A percentile compares a stretch with the other conserved stretches of the same genome.
phyloP scores from a whole-genome alignment of 2,329 filamentous ascomycete species.

The Aspergillus glaucus region DNA sequence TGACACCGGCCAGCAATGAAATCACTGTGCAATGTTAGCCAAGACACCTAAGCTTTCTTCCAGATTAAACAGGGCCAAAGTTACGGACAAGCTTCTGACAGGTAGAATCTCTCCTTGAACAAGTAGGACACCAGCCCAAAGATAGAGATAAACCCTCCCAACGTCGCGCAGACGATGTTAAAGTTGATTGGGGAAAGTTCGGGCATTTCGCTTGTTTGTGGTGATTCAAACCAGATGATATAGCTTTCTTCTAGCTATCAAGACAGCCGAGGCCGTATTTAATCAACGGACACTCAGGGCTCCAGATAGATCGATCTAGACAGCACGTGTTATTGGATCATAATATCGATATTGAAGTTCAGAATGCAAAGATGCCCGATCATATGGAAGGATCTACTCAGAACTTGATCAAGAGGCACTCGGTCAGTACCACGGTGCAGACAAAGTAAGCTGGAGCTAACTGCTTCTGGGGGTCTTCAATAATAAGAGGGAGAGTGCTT shows the following conservation, averaged over 20 bases:
- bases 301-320: neutral
- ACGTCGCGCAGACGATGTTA: slow-evolving; percentile 72
- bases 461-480: too few species aligned
- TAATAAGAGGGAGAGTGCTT: too few species aligned
- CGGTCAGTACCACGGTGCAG: too few species aligned
- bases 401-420: neutral
- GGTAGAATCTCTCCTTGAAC: slow-evolving; percentile 81
- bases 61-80: neutral
- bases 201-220: slow-evolving; percentile 44
- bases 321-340: slow-evolving; percentile 36
- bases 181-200: slow-evolving; percentile 65
- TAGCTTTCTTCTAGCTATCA: too few species aligned
- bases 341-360: slow-evolving; percentile 12
- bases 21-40: slow-evolving; percentile 55
- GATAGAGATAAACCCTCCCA: slow-evolving; percentile 83
- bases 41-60: neutral
- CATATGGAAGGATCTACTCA: slow-evolving; percentile 9
- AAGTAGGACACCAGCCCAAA: slow-evolving; percentile 88
- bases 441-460: too few species aligned
- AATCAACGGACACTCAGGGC: neutral
- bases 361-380: slow-evolving; percentile 5
- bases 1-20: slow-evolving; percentile 69
- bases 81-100: slow-evolving; percentile 77
- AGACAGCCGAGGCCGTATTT: neutral
- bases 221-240: neutral